These are phyloP conservation scores for Orbilia oligospora DNA, from an alignment of 2,329 filamentous ascomycete species.

Conservation along the genomic window DNA sequence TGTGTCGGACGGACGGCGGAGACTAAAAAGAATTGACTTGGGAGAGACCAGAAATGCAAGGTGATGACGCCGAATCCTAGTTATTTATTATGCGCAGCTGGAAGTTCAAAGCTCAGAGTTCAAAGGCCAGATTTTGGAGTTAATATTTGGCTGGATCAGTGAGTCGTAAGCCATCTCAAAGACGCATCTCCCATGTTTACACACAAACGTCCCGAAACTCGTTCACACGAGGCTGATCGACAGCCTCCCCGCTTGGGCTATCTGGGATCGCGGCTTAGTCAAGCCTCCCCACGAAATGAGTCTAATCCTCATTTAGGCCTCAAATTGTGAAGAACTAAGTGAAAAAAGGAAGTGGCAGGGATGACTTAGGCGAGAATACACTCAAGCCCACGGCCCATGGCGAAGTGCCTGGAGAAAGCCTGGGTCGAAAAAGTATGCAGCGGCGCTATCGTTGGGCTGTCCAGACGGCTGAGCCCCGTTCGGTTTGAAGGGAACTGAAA, in stretches of 20 bases:
- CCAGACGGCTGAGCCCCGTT: conserved; percentile 38
- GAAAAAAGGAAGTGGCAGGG: conserved; percentile 46
- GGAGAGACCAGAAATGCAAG: conserved; percentile 19
- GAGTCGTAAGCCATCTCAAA: conserved; percentile 45
- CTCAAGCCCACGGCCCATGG: conserved; percentile 6
- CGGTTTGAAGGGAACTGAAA: conserved; percentile 31
- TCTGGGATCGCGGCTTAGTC: conserved; percentile 41
- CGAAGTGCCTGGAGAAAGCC: conserved; percentile 38
- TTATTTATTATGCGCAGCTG: conserved; percentile 33
- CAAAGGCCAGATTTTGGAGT: conserved; percentile 34
- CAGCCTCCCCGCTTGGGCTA: conserved; percentile 44
- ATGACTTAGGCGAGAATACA: conserved; percentile 33
- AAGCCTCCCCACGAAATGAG: conserved; percentile 38
- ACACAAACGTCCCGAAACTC: conserved; percentile 41
- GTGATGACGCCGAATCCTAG: conserved; percentile 15
- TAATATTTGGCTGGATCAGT: conserved; percentile 17
- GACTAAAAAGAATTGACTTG: conserved; percentile 24
- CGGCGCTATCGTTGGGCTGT: conserved; percentile 36
- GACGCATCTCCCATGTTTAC: conserved; percentile 43
- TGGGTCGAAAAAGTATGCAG: conserved; percentile 23
- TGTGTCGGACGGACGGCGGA: conserved; percentile 29
- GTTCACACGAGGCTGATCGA: conserved; percentile 57
- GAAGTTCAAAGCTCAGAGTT: not conserved
- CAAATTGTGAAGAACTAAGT: conserved; percentile 19
- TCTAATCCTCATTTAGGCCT: conserved; percentile 30